A percentile compares a stretch with the other conserved stretches of the same genome.
Conservation (phyloP, 192 early-diverging fungal genomes). For the Mortierella hygrophila region DNA sequence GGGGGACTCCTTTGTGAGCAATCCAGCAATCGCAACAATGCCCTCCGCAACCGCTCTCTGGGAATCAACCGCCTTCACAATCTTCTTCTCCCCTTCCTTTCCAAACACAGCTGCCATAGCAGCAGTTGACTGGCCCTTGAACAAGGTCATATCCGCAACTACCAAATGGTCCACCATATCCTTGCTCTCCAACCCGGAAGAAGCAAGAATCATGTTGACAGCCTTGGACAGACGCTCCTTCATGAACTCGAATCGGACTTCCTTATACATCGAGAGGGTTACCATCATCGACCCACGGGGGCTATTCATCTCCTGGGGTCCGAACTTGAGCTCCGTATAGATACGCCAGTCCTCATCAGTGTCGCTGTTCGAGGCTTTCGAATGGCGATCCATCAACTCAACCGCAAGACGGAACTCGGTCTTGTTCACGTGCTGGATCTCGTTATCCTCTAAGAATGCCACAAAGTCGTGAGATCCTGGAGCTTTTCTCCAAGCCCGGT, state of each 20-base stretch:
- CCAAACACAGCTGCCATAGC: background rate
- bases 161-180: slow-evolving; percentile 3
- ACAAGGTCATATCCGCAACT: background rate
- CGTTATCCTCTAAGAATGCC: background rate
- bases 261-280: background rate
- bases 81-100: background rate
- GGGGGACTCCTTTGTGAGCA: background rate
- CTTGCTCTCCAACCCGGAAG: background rate
- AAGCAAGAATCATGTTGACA: background rate
- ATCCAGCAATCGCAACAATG: background rate
- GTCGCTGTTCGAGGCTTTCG: background rate
- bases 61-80: background rate
- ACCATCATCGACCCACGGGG: background rate
- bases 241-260: background rate
- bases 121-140: background rate
- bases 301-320: too few relatives aligned
- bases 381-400: background rate
- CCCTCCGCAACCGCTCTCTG: background rate
- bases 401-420: background rate
- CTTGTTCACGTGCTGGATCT: background rate
- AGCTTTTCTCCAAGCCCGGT: background rate
- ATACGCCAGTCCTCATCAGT: background rate
- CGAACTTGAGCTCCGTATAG: background rate
- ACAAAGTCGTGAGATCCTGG: too few relatives aligned
- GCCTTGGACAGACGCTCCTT: background rate